These are phyloP conservation scores for Mayamaea pseudoterrestris DNA, from an alignment of 108 stramenopile species.

Conservation along the genomic window DNA sequence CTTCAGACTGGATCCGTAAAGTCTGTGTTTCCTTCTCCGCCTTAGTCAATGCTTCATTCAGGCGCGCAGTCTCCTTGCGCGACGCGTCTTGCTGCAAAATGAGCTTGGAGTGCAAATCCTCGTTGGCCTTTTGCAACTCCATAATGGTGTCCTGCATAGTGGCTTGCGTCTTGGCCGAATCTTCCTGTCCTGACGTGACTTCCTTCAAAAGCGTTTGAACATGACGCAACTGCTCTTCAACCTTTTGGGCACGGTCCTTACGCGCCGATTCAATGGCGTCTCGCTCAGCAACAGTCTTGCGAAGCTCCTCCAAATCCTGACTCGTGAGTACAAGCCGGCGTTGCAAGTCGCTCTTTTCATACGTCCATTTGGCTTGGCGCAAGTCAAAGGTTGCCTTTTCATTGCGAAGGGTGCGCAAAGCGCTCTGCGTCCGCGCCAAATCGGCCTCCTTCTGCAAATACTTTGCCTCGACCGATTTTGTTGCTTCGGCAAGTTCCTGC, in stretches of 20 bases:
- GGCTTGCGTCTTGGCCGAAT: slow-evolving; percentile 39
- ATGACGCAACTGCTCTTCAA: slow-evolving; percentile 34
- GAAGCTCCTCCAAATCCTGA: background rate
- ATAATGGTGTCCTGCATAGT: slow-evolving; percentile 35
- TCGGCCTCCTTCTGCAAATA: slow-evolving; percentile 40
- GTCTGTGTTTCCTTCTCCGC: slow-evolving; percentile 38
- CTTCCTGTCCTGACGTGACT: slow-evolving; percentile 33
- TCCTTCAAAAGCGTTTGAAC: slow-evolving; percentile 30
- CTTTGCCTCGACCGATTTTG: slow-evolving; percentile 26
- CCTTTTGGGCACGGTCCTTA: slow-evolving; percentile 19
- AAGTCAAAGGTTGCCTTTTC: slow-evolving; percentile 21
- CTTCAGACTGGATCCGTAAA: slow-evolving; percentile 37
- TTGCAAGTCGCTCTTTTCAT: slow-evolving; percentile 12
- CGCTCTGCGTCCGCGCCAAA: slow-evolving; percentile 21
- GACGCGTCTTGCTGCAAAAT: slow-evolving; percentile 9
- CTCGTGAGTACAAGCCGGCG: slow-evolving; percentile 19
- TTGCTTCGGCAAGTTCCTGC: slow-evolving; percentile 29
- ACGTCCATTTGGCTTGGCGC: slow-evolving; percentile 13
- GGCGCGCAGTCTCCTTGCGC: slow-evolving; percentile 23
- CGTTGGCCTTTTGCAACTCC: slow-evolving; percentile 36
- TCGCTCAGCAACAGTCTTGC: slow-evolving; percentile 17
- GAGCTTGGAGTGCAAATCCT: slow-evolving; percentile 38
- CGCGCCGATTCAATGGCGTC: slow-evolving; percentile 37
- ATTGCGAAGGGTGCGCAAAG: slow-evolving; percentile 16
- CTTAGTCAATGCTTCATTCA: slow-evolving; percentile 24